Evolutionary conservation across 176 grass and related monocot species (phyloP).

Genomic region (Oryza australiensis): DNA sequence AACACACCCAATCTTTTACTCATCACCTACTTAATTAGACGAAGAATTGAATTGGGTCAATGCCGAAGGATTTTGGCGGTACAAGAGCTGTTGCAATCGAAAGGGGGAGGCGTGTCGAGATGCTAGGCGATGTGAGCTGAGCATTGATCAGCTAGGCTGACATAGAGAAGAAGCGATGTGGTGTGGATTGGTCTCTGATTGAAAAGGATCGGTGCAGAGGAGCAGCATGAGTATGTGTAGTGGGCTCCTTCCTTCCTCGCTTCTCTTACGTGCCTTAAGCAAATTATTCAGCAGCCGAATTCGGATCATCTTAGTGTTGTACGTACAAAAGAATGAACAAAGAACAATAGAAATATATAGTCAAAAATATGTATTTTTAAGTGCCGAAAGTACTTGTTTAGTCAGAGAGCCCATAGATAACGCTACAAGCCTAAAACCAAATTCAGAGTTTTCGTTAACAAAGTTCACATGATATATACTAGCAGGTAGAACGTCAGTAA

Average conservation of each 20-base stretch:
- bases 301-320: neutral
- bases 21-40: too few species aligned
- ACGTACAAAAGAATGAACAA: neutral
- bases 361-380: neutral
- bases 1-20: too few species aligned
- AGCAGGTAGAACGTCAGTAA: constrained; percentile 1
- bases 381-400: neutral
- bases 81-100: neutral
- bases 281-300: neutral
- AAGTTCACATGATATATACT: neutral
- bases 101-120: neutral
- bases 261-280: neutral
- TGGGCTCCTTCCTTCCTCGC: neutral
- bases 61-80: neutral
- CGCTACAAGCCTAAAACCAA: neutral
- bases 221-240: neutral
- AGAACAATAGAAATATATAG: neutral
- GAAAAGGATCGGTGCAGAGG: neutral
- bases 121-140: neutral
- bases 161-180: neutral
- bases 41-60: too few species aligned
- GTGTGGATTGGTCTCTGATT: neutral
- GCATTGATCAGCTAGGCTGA: neutral
- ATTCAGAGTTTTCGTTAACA: neutral
- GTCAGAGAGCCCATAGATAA: neutral